Percentiles rank a stretch among this genome's conserved stretches.
These are phyloP conservation scores for Kodamaea leandrae DNA, from an alignment of 805 yeast genomes.

Conservation along the genomic window DNA sequence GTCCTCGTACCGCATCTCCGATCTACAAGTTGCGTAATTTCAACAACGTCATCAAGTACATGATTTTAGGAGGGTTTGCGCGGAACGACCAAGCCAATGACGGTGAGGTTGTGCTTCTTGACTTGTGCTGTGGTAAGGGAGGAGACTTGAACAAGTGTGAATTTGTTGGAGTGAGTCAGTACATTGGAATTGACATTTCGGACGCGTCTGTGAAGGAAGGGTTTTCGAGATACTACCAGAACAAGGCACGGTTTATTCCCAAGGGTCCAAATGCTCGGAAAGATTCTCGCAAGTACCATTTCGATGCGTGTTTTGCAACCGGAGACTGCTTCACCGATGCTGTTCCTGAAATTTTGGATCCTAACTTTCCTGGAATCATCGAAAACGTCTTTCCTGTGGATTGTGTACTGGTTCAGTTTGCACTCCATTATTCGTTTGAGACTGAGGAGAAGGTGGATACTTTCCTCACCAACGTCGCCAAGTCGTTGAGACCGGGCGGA, in stretches of 20 bases:
- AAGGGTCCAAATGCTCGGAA: constrained; percentile 21
- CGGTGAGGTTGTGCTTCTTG: constrained; percentile 52
- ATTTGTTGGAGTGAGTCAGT: constrained; percentile 66
- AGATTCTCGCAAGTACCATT: constrained; percentile 51
- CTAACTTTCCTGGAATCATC: constrained; percentile 55
- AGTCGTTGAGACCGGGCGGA: constrained; percentile 79
- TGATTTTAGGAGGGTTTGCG: constrained; percentile 65
- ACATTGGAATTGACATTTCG: constrained; percentile 89
- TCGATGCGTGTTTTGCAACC: constrained; percentile 80
- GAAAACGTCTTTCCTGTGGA: constrained; percentile 80
- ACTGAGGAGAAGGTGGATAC: constrained; percentile 75
- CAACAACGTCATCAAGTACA: constrained; percentile 89
- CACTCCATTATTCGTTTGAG: constrained; percentile 93
- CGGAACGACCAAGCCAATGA: constrained; percentile 7
- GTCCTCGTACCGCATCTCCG: constrained; percentile 69
- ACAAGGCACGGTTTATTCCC: constrained; percentile 41
- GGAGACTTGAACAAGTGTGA: constrained; percentile 94
- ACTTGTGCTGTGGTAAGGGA: constrained; percentile 96
- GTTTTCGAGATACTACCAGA: constrained; percentile 61
- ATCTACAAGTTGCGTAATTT: constrained; percentile 83
- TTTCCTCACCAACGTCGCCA: constrained; percentile 70
- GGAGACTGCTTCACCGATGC: constrained; percentile 86
- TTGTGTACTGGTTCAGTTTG: constrained; percentile 85
- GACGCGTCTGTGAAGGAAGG: constrained; percentile 88
- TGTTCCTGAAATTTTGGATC: constrained; percentile 61